Conservation (phyloP, 2,329 filamentous ascomycete genomes). For the Podosphaera aphanis region DNA sequence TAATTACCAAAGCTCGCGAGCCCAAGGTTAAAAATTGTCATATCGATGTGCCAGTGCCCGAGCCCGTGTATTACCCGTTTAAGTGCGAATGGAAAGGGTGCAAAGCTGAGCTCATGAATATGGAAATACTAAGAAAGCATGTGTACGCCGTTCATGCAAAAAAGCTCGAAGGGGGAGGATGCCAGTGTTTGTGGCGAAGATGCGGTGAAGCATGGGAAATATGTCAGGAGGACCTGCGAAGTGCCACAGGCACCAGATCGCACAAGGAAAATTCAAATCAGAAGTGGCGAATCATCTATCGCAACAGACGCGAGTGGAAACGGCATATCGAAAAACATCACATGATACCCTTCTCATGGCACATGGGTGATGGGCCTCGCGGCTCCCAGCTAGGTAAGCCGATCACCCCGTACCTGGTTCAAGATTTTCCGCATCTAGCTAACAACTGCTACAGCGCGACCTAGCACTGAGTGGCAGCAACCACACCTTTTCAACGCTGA, state of each 20-base stretch:
- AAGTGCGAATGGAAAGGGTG: conserved; percentile 36
- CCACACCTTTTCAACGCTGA: conserved; percentile 22
- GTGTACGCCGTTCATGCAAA: conserved; percentile 25
- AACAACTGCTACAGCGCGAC: conserved; percentile 4
- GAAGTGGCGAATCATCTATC: conserved; percentile 5
- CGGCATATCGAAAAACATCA: conserved; percentile 31
- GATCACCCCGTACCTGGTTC: background rate
- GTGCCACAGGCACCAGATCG: background rate
- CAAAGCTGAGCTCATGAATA: conserved; percentile 36
- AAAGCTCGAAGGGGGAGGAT: conserved; percentile 9
- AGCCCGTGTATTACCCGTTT: conserved; percentile 27
- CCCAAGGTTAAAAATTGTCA: background rate
- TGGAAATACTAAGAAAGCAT: conserved; percentile 33
- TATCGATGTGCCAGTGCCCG: conserved; percentile 3
- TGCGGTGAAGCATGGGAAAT: conserved; percentile 15
- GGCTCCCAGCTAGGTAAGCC: conserved; percentile 17
- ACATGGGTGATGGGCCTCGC: conserved; percentile 33
- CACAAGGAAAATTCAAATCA: background rate
- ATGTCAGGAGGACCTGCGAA: conserved; percentile 1
- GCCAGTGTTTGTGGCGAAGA: conserved; percentile 18
- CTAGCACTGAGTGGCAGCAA: conserved; percentile 1
- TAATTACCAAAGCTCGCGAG: background rate
- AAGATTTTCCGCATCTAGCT: conserved; percentile 1
- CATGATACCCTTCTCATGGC: conserved; percentile 29
- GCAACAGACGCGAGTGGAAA: conserved; percentile 18